Evolutionary conservation across 768 basidiomycete genomes (phyloP), one percentile per base, ranked within the genome.

Genomic region (Termitomyces sp.): DNA sequence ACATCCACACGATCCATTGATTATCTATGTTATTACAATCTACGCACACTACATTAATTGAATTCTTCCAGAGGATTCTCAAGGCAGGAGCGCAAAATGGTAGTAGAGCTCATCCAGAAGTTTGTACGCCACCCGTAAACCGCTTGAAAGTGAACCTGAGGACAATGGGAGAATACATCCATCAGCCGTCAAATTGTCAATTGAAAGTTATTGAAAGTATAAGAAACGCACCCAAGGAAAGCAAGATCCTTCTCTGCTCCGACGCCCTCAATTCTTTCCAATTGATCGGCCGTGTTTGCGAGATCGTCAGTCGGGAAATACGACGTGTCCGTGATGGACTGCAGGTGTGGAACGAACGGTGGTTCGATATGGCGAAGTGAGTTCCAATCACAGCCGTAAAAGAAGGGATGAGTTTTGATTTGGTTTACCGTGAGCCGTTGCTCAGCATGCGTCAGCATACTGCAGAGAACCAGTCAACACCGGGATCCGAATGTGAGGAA

Each of bases 291-390:
- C 47, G 82, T 80, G 62, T 88, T 82, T 38, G 86, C 85, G 24
- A 94, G 81, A 62, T 97, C 94, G 60, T 97, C 94, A 3, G 90
- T 93, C 2, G 94, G 94, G 88, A 98, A 98, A 74, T 98, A 96
- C 2, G 88, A 90, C 0, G 94, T 97, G 65, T 97, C 94, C 22
- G 92, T 94, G 64, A 90, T 89, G 28, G 90, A 93, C 60, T 90
- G 86, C 43, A 99, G 77, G 53, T 88, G 90, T 3, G 96, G 96
- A 14, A 99, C 90, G 69, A 98, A 98, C 1, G 96, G 96, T 22
- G 94, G 92, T 58, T 95, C 92, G 58, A 99, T 98, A 59, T 92
- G 84, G 30, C 95, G 87, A 66, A 99, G 83, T 3, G 86, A 78
- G 43, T 80, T 80, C 96, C 96, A 99, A 72, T 96, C 95, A 22